A percentile compares a stretch with the other conserved stretches of the same genome.
Evolutionary conservation across 345 rosid species (phyloP).

Genomic region (Toxicodendron radicans): DNA sequence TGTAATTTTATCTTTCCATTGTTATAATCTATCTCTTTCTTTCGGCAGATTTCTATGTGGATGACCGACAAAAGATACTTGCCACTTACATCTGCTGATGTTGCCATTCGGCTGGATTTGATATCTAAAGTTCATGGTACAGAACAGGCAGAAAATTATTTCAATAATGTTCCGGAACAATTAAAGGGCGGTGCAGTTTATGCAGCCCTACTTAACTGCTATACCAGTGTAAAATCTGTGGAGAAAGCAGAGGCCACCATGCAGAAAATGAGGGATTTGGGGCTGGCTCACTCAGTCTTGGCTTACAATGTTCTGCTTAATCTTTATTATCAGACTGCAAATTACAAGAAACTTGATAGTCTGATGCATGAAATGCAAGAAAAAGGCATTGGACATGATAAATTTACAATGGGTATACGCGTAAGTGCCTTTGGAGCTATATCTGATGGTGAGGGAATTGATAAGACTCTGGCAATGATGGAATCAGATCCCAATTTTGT

Average conservation of each 20-base stretch:
- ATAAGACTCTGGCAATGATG: slow-evolving; percentile 24
- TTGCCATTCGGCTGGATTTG: slow-evolving; percentile 43
- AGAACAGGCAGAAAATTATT: slow-evolving; percentile 38
- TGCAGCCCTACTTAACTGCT: slow-evolving; percentile 48
- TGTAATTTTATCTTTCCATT: background rate
- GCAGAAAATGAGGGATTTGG: slow-evolving; percentile 39
- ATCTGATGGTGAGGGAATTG: slow-evolving; percentile 29
- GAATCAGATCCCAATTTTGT: slow-evolving; percentile 26
- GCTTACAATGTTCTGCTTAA: slow-evolving; percentile 30
- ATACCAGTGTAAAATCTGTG: slow-evolving; percentile 23
- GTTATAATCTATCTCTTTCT: background rate
- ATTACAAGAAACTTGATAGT: slow-evolving; percentile 26
- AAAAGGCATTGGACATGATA: slow-evolving; percentile 22
- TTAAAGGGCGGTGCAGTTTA: slow-evolving; percentile 23
- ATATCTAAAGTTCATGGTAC: slow-evolving; percentile 34
- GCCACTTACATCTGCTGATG: slow-evolving; percentile 16
- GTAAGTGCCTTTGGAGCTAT: slow-evolving; percentile 32
- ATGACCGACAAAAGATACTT: slow-evolving; percentile 36
- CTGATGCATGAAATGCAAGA: slow-evolving; percentile 36
- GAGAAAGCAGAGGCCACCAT: slow-evolving; percentile 42
- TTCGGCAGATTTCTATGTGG: slow-evolving; percentile 44
- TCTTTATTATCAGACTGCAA: slow-evolving; percentile 29
- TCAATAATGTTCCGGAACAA: slow-evolving; percentile 25
- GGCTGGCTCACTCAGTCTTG: slow-evolving; percentile 9
- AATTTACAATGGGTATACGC: slow-evolving; percentile 15